phyloP scores from a whole-genome alignment of 2,329 filamentous ascomycete species.

The Fusarium xyrophilum region DNA sequence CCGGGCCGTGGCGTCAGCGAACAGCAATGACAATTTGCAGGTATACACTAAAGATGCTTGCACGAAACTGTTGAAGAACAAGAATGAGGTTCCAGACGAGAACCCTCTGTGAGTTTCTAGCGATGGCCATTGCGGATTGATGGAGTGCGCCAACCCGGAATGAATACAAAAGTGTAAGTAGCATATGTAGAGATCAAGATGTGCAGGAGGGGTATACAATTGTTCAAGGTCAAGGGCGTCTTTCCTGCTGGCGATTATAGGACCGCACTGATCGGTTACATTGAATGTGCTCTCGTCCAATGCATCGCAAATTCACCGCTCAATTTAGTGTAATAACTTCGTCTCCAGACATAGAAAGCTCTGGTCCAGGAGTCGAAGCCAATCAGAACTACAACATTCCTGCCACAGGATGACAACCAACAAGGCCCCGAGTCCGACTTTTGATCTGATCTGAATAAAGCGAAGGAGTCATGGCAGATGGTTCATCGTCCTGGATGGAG shows the following conservation, averaged over 20 bases:
- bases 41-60: neutral
- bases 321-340: neutral
- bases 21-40: neutral
- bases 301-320: neutral
- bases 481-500: neutral
- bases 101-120: neutral
- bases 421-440: neutral
- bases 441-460: neutral
- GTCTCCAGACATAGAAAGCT: neutral
- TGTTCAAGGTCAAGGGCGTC: neutral
- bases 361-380: neutral
- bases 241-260: neutral
- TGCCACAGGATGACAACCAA: neutral
- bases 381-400: neutral
- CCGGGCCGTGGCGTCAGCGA: neutral
- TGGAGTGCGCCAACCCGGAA: neutral
- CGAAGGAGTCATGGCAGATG: neutral
- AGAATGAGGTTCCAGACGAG: neutral
- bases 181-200: neutral
- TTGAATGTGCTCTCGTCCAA: neutral
- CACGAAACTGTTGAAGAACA: neutral
- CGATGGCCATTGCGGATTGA: neutral
- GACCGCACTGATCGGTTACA: neutral
- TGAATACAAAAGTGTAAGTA: neutral
- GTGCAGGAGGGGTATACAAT: neutral